Evolutionary conservation across 2,329 filamentous ascomycete species (phyloP).

Genomic region (Fusarium secorum): DNA sequence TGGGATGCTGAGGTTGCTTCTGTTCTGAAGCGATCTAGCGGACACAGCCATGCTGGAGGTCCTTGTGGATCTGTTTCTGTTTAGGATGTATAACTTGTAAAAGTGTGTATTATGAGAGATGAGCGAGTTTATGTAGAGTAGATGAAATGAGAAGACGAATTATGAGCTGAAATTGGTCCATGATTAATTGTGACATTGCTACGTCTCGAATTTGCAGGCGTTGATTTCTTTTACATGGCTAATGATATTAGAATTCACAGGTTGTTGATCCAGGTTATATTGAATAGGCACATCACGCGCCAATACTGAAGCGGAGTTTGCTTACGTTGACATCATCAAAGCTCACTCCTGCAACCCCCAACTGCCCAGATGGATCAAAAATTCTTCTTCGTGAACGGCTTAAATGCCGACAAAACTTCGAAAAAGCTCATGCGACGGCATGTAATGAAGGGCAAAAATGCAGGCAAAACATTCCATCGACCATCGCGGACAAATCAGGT

Average conservation of each 20-base stretch:
- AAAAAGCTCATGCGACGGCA: constrained; percentile 11
- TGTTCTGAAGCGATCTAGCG: constrained; percentile 40
- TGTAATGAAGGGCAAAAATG: constrained; percentile 21
- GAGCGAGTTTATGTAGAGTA: constrained; percentile 13
- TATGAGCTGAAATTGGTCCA: neutral
- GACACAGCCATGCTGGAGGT: constrained; percentile 39
- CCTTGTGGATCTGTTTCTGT: constrained; percentile 40
- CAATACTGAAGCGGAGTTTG: neutral
- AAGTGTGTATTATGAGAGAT: constrained; percentile 24
- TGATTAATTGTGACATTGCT: neutral
- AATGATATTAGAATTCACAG: neutral
- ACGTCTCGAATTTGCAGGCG: accelerated
- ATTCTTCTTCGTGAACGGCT: constrained; percentile 11
- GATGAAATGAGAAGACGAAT: constrained; percentile 25
- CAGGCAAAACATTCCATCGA: constrained; percentile 5
- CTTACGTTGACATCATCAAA: neutral
- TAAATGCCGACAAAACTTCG: neutral
- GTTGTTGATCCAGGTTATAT: neutral
- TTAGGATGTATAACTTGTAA: neutral
- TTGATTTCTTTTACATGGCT: neutral
- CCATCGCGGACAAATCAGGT: neutral
- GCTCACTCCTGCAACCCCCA: neutral
- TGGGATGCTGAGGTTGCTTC: constrained; percentile 44
- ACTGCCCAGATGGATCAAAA: neutral
- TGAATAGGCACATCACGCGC: neutral